Conservation (phyloP, 31 red algal species). For the Asparagopsis taxiformis region DNA sequence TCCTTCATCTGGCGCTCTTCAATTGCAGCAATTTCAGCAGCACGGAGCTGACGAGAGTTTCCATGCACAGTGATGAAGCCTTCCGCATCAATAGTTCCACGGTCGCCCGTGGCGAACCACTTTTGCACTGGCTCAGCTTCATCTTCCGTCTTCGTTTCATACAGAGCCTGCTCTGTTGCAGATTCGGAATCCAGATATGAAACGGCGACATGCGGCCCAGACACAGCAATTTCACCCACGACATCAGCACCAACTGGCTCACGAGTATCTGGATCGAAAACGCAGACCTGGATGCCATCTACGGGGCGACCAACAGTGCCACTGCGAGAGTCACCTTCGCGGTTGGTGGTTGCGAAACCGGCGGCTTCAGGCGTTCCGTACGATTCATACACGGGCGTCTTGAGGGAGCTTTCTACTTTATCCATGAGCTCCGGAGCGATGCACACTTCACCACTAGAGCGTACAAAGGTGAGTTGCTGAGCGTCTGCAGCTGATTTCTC, state of each 20-base stretch:
- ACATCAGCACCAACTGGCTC: slow-evolving; percentile 18
- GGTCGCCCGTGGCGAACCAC: slow-evolving; percentile 80
- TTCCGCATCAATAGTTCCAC: slow-evolving; percentile 54
- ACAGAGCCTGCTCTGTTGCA: slow-evolving; percentile 30
- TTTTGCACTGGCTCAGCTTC: slow-evolving; percentile 9
- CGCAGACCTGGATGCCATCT: slow-evolving; percentile 43
- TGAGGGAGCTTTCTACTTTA: slow-evolving; percentile 46
- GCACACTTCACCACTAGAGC: slow-evolving; percentile 38
- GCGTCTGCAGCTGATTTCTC: slow-evolving; percentile 33
- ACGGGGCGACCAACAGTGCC: slow-evolving; percentile 55
- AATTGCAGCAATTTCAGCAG: slow-evolving; percentile 52
- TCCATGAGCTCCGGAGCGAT: slow-evolving; percentile 64
- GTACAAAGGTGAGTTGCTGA: slow-evolving; percentile 75
- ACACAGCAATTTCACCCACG: slow-evolving; percentile 59
- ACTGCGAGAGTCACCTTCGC: background rate
- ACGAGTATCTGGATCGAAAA: slow-evolving; percentile 61
- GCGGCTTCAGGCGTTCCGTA: slow-evolving; percentile 71
- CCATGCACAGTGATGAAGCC: slow-evolving; percentile 63
- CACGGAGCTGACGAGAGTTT: slow-evolving; percentile 56
- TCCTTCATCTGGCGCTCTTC: slow-evolving; percentile 47
- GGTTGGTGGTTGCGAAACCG: slow-evolving; percentile 65
- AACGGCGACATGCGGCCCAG: slow-evolving; percentile 43
- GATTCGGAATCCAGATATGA: slow-evolving; percentile 47
- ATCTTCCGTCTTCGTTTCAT: slow-evolving; percentile 27
- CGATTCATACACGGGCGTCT: slow-evolving; percentile 60